Conservation (phyloP, 176 grass and related monocot genomes). For the Hordeum vulgare region MorexV3_pseudomolecules_assembly NC_058521.1:99068024-99068523, state of each 20-base stretch:
- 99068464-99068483: slow-evolving; percentile 89
- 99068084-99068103: no score
- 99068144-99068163: no score
- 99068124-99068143: no score
- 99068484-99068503: slow-evolving; percentile 35
- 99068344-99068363: slow-evolving; percentile 48
- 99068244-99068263: slow-evolving; percentile 75
- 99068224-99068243: no score
- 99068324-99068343: slow-evolving; percentile 77
- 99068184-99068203: no score
- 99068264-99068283: slow-evolving; percentile 81
- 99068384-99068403: slow-evolving; percentile 64
- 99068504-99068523: neutral
- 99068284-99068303: slow-evolving; percentile 32
- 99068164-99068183: no score
- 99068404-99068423: slow-evolving; percentile 63
- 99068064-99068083: slow-evolving; percentile 43
- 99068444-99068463: slow-evolving; percentile 93
- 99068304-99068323: slow-evolving; percentile 69
- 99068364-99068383: slow-evolving; percentile 42
- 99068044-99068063: slow-evolving; percentile 82
- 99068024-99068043: slow-evolving; percentile 72
- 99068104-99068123: no score
- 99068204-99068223: no score
- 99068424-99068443: slow-evolving; percentile 57